phyloP scores from a whole-genome alignment of 352 stramenopile species.

The Peronospora tabacina region DNA sequence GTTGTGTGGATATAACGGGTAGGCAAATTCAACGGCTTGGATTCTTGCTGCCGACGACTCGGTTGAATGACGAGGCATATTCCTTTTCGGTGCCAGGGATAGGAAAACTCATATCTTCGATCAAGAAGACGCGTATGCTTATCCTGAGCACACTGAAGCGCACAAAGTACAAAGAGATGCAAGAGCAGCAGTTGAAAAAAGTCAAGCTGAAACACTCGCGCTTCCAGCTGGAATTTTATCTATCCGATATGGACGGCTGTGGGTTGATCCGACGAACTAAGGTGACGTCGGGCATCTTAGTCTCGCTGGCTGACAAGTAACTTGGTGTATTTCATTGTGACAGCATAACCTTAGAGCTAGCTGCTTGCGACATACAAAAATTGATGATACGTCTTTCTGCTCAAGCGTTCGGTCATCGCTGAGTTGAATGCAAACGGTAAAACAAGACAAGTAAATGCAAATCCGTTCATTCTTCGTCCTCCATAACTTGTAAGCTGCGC shows the following conservation, averaged over 20 bases:
- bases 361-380: neutral
- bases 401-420: neutral
- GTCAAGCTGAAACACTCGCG: conserved; percentile 45
- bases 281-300: conserved; percentile 49
- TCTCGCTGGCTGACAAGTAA: conserved; percentile 29
- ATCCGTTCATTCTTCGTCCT: neutral
- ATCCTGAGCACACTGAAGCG: conserved; percentile 45
- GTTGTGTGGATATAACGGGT: neutral
- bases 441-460: neutral
- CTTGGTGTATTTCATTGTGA: neutral
- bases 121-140: conserved; percentile 45
- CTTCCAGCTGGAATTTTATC: conserved; percentile 50
- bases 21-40: conserved; percentile 44
- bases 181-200: conserved; percentile 56
- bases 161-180: conserved; percentile 53
- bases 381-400: too few species aligned
- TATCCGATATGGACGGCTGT: conserved; percentile 55
- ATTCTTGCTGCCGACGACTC: conserved; percentile 39
- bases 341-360: neutral
- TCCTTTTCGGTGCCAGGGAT: conserved; percentile 46
- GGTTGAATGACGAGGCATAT: conserved; percentile 41
- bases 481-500: conserved; percentile 16
- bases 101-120: conserved; percentile 45
- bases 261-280: conserved; percentile 42
- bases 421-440: neutral